Percentiles rank a stretch among this genome's conserved stretches.
phyloP scores from a whole-genome alignment of 495 filamentous ascomycete genomes.

The Trichoderma erinaceum region DNA sequence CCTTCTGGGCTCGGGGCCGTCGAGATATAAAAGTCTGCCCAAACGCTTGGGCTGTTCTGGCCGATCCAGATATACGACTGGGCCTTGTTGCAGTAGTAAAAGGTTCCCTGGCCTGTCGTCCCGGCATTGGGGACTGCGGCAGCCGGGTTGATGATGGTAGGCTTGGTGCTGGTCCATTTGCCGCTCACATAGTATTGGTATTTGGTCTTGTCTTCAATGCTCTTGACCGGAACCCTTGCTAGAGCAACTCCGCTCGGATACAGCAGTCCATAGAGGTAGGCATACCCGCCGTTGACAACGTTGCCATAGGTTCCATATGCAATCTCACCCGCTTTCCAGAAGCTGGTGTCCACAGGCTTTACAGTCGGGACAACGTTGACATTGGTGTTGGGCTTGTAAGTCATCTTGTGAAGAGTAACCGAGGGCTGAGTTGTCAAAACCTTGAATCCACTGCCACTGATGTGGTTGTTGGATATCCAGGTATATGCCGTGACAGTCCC shows the following conservation, averaged over 20 bases:
- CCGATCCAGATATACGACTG: slow-evolving; percentile 32
- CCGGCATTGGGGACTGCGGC: slow-evolving; percentile 24
- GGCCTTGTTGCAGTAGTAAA: slow-evolving; percentile 26
- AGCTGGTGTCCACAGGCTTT: slow-evolving; percentile 21
- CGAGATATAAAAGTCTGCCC: slow-evolving; percentile 31
- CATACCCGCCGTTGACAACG: slow-evolving; percentile 24
- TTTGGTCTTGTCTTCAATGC: slow-evolving; percentile 22
- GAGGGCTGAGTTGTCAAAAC: slow-evolving; percentile 22
- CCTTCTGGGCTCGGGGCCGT: slow-evolving; percentile 27
- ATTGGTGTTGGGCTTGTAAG: slow-evolving; percentile 20
- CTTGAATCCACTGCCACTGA: slow-evolving; percentile 20
- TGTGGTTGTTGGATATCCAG: slow-evolving; percentile 28
- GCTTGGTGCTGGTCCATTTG: slow-evolving; percentile 24
- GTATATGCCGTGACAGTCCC: slow-evolving; percentile 25
- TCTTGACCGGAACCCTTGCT: slow-evolving; percentile 24
- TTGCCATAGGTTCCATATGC: slow-evolving; percentile 29
- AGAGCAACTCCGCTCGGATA: slow-evolving; percentile 22
- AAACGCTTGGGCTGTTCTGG: slow-evolving; percentile 21
- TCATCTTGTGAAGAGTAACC: slow-evolving; percentile 23
- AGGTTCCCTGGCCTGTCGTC: slow-evolving; percentile 30
- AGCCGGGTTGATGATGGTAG: slow-evolving; percentile 19
- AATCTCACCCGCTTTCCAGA: slow-evolving; percentile 26
- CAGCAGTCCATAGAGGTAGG: slow-evolving; percentile 28
- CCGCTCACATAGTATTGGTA: slow-evolving; percentile 27
- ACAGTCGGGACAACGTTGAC: slow-evolving; percentile 21